Base-by-base conservation (phyloP, 768 basidiomycete genomes). In the Gymnopilus junonius region DNA sequence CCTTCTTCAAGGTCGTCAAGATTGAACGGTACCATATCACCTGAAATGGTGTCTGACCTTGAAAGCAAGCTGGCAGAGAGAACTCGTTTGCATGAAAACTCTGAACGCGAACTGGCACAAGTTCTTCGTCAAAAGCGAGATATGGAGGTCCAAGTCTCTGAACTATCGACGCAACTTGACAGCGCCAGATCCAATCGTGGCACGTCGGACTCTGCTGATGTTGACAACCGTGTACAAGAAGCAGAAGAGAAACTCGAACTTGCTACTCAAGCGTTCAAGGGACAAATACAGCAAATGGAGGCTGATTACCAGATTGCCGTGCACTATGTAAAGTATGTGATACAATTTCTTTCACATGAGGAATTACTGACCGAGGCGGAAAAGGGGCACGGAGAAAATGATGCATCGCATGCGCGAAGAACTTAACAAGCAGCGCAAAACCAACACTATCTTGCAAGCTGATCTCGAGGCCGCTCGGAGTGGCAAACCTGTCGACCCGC, bases 341-440 rank as follows among this genome's bases (percentile, higher is more conserved):
- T 14, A 3, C 8, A 29, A 20, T 32, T n/a, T 68, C 55, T 56
- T 43, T 37, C 48, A 63, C 70, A 64, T 55, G 65, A 11, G 25
- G 8, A 25, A 39, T 7, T 66, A 31, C 35, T 60, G 69, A 35
- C 35, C 39, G 59, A 62, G 27, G 29, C 66, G 34, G 64, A 62
- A 23, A 72, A 95, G 93, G 84, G 94, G 94, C 46, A 98, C 96
- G 1, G 97, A 99, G 77, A 97, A 96, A 79, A 95, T 99, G 88
- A 92, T 98, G 82, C 88, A 95, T 67, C 88, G 91, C 68, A 94
- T 98, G 90, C 93, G 95, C 76, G 97, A 96, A 60, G 97, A 99
- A 72, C 79, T 98, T 61, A 91, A 86, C 67, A 96, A 92, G 78
- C 93, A 97, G 77, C 98, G 97, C 79, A 82, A 82, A 50, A 76